These are phyloP conservation scores for Paulownia fortunei DNA, from an alignment of 257 asterid genomes.

Conservation along the genomic window DNA sequence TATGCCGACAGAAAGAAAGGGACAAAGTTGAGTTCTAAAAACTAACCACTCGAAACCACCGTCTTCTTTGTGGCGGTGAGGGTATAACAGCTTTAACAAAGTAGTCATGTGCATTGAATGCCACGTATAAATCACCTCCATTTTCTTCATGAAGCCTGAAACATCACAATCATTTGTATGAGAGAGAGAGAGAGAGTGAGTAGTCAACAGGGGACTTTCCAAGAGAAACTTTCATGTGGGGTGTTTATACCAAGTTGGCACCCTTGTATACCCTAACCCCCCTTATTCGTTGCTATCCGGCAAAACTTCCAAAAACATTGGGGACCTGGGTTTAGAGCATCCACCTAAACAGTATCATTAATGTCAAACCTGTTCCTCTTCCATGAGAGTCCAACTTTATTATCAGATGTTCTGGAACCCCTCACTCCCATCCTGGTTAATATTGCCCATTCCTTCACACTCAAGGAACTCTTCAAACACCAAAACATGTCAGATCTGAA, in stretches of 20 bases:
- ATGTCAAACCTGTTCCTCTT: neutral
- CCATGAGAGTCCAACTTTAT: neutral
- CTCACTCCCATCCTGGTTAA: neutral
- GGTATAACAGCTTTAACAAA: constrained; percentile 64
- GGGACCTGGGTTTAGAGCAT: neutral
- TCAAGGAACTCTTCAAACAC: neutral
- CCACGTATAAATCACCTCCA: constrained; percentile 76
- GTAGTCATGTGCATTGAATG: constrained; percentile 87
- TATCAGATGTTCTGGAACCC: neutral
- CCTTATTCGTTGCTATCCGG: neutral
- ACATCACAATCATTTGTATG: constrained; percentile 18
- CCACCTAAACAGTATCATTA: neutral
- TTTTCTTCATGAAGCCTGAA: constrained; percentile 82
- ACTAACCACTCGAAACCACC: constrained; percentile 93
- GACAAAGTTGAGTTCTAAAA: constrained; percentile 14
- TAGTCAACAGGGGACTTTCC: neutral
- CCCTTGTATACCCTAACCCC: neutral
- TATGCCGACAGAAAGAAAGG: constrained; percentile 17
- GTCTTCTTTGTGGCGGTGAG: constrained; percentile 62
- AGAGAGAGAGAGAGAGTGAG: constrained; percentile 19
- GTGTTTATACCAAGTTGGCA: neutral
- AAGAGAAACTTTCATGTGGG: neutral
- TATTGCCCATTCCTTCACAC: neutral
- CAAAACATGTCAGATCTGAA: neutral
- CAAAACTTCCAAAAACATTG: neutral